Evolutionary conservation across 2,329 filamentous ascomycete genomes (phyloP).

Genomic region (Venturia asperata): DNA sequence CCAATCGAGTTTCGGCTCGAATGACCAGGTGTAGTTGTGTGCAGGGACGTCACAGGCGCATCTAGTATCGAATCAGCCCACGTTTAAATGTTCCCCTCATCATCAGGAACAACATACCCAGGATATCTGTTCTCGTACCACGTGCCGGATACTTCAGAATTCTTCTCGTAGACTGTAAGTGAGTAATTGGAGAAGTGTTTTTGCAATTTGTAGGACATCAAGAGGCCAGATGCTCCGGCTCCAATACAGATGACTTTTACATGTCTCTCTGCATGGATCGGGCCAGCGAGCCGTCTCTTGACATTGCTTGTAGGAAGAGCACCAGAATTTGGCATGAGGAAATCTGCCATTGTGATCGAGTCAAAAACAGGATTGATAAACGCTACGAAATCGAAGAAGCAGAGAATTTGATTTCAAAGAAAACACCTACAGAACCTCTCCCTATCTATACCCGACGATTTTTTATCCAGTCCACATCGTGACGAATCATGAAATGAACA

Average conservation of each 20-base stretch:
- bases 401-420: neutral
- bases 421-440: neutral
- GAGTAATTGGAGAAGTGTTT: constrained; percentile 39
- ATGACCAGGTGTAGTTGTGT: constrained; percentile 47
- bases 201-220: constrained; percentile 44
- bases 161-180: constrained; percentile 43
- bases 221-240: constrained; percentile 43
- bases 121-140: constrained; percentile 47
- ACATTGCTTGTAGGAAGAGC: constrained; percentile 25
- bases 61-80: constrained; percentile 21
- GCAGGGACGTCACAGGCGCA: constrained; percentile 47
- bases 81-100: neutral
- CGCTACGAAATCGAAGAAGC: neutral
- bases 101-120: constrained; percentile 27
- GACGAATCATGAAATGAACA: neutral
- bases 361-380: neutral
- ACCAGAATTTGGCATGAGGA: constrained; percentile 26
- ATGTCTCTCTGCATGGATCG: constrained; percentile 32
- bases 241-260: constrained; percentile 40
- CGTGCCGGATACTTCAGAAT: constrained; percentile 42
- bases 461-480: neutral
- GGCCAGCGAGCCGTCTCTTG: constrained; percentile 26
- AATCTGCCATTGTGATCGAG: constrained; percentile 26
- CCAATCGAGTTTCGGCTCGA: constrained; percentile 41
- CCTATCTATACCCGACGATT: neutral